These are phyloP conservation scores for Venustampulla echinocandica DNA, from an alignment of 495 filamentous ascomycete genomes.

Conservation along the genomic window DNA sequence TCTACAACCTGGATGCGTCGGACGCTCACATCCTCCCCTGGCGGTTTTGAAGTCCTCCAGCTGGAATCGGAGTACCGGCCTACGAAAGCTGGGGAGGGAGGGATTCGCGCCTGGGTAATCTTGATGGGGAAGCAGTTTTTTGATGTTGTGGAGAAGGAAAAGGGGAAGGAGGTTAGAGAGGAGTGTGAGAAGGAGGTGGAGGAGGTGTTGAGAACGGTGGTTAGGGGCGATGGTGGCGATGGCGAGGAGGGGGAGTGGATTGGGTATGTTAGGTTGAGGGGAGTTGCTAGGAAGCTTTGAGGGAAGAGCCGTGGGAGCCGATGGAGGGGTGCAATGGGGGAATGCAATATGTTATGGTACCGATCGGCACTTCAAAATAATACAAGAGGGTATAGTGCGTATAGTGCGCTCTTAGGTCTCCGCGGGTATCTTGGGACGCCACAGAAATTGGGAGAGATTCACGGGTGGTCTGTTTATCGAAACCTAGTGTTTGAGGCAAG, in stretches of 20 bases:
- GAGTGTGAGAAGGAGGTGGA: conserved; percentile 45
- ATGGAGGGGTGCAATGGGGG: too few relatives aligned
- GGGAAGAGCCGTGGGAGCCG: too few relatives aligned
- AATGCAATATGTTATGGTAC: too few relatives aligned
- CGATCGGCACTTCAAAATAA: too few relatives aligned
- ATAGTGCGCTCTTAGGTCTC: too few relatives aligned
- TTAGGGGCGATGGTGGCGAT: conserved; percentile 44
- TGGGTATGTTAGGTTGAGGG: conserved; percentile 66
- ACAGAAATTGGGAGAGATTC: too few relatives aligned
- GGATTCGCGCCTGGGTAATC: conserved; percentile 62
- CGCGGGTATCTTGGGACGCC: too few relatives aligned
- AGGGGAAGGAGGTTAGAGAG: conserved; percentile 43
- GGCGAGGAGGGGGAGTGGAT: conserved; percentile 53
- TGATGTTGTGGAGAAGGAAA: conserved; percentile 34
- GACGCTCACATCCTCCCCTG: conserved; percentile 36
- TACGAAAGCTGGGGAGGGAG: conserved; percentile 45
- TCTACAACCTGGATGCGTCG: conserved; percentile 40
- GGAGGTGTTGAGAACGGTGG: conserved; percentile 47
- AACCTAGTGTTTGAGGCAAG: too few relatives aligned
- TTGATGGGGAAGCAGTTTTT: conserved; percentile 55
- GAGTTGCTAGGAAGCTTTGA: conserved; percentile 46
- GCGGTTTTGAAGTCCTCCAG: conserved; percentile 52
- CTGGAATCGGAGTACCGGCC: conserved; percentile 59
- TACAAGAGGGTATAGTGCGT: too few relatives aligned
- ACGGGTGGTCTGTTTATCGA: too few relatives aligned